Base-by-base conservation (phyloP, 169 alveolate genomes). In the Cryptosporidium baileyi region DNA sequence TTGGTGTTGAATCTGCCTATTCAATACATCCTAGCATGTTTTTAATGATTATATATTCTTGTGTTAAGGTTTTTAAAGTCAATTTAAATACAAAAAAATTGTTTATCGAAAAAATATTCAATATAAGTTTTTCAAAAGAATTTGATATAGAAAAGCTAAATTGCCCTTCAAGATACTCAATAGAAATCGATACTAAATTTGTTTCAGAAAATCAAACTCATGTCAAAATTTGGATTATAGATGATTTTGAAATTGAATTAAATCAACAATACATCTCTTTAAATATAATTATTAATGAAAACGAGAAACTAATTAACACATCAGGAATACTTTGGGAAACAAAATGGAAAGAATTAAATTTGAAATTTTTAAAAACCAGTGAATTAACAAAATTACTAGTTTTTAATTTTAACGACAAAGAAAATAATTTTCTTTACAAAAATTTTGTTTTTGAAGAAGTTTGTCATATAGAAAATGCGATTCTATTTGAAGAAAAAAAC, bases 131-230 rank as follows among this genome's bases (percentile, higher is more conserved):
- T 61, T 54, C 85, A 11, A 30, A 38, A 13, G 9, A 28, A 28
- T 51, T 54, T 22, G 67, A 74, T 54, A 36, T 74, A 11, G 85
- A 74, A 36, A 51, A 54, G 54, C 19, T 74, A 54, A n/a, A 57
- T 32, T 74, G 85, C 32, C 49, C 19, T 32, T 74, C 85, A 52
- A 74, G 85, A 57, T 74, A 74, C 24, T 51, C 85, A 9, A 9
- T 74, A 13, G 74, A 74, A 8, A 9, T 74, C 2, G 85, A 49
- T 17, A 52, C 44, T 38, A 57, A n/a, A 32, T 2, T 74, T 6
- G 34, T 19, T 24, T 36, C 7, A 36, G 67, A 32, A 17, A 54
- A 24, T 26, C 17, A 38, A 6, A 30, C 28, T 36, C 26, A 22
- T 8, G 28, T 54, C 15, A 74, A 54, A 15, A 30, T 74, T 4